phyloP scores from a whole-genome alignment of 2,329 filamentous ascomycete species.

The Cladosporium sp. region DNA sequence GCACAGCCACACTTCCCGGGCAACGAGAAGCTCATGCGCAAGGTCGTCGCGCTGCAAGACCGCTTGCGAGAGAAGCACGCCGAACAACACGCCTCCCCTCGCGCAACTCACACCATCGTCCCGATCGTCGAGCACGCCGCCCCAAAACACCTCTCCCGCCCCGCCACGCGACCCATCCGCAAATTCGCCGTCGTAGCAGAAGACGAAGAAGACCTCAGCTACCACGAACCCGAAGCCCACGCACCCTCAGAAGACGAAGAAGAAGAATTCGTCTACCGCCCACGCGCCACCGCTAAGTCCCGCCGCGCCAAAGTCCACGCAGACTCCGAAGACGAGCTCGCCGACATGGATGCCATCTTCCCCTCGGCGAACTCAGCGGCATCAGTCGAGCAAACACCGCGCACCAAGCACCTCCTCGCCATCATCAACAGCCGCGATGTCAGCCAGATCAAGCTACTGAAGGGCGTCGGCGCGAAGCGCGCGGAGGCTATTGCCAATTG shows the following conservation, averaged over 20 bases:
- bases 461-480: slow-evolving; percentile 73
- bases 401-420: slow-evolving; percentile 63
- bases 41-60: slow-evolving; percentile 58
- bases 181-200: slow-evolving; percentile 11
- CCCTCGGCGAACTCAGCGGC: slow-evolving; percentile 17
- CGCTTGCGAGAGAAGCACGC: slow-evolving; percentile 48
- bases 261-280: slow-evolving; percentile 42
- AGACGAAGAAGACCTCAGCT: slow-evolving; percentile 55
- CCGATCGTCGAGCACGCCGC: slow-evolving; percentile 7
- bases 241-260: slow-evolving; percentile 38
- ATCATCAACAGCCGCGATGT: slow-evolving; percentile 75
- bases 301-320: slow-evolving; percentile 26
- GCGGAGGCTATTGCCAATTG: slow-evolving; percentile 58
- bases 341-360: slow-evolving; percentile 10
- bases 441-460: slow-evolving; percentile 64
- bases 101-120: neutral
- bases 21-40: slow-evolving; percentile 70
- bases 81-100: slow-evolving; percentile 24
- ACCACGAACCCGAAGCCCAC: slow-evolving; percentile 54
- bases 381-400: slow-evolving; percentile 49
- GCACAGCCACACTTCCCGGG: slow-evolving; percentile 83
- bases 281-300: slow-evolving; percentile 39
- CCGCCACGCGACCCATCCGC: slow-evolving; percentile 21
- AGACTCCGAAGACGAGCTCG: slow-evolving; percentile 39
- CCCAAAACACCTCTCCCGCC: slow-evolving; percentile 5